Conservation (phyloP, 768 basidiomycete genomes). For the Phlegmacium glaucopus region DNA sequence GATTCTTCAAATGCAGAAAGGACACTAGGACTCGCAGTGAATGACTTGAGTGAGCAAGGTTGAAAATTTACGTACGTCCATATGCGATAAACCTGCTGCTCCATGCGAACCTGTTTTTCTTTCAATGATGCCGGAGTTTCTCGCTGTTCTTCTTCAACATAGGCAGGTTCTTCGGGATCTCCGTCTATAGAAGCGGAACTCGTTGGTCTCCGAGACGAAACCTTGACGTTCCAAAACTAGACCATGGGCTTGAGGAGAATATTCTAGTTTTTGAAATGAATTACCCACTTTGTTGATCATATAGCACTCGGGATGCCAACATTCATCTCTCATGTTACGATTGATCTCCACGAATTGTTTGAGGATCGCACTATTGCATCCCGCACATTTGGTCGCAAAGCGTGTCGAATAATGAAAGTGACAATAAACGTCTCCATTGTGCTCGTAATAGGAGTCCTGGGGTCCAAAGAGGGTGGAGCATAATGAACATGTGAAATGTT, state of each 20-base stretch:
- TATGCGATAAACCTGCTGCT: slow-evolving; percentile 96
- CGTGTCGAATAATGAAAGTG: slow-evolving; percentile 99
- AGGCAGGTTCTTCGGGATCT: slow-evolving; percentile 48
- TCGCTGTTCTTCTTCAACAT: slow-evolving; percentile 72
- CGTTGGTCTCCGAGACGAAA: slow-evolving; percentile 69
- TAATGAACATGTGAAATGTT: slow-evolving; percentile 98
- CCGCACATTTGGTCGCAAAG: slow-evolving; percentile 97
- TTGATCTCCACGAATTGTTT: slow-evolving; percentile 99
- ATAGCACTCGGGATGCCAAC: slow-evolving; percentile 99
- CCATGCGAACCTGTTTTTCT: slow-evolving; percentile 91
- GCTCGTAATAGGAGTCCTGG: slow-evolving; percentile 99
- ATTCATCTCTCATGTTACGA: slow-evolving; percentile 96
- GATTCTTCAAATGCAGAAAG: slow-evolving; percentile 98
- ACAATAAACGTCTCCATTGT: slow-evolving; percentile 96
- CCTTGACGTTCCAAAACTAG: slow-evolving; percentile 99
- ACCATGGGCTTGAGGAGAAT: slow-evolving; percentile 1
- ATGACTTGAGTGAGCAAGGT: neutral
- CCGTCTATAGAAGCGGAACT: slow-evolving; percentile 54
- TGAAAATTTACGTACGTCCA: slow-evolving; percentile 78
- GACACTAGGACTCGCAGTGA: slow-evolving; percentile 47
- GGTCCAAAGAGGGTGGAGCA: slow-evolving; percentile 96
- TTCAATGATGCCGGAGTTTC: slow-evolving; percentile 80
- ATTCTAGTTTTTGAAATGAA: neutral
- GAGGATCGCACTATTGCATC: slow-evolving; percentile 94
- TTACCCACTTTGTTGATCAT: slow-evolving; percentile 95